phyloP scores from a whole-genome alignment of 164 flowering plant genomes.

The Buxus sempervirens region DNA sequence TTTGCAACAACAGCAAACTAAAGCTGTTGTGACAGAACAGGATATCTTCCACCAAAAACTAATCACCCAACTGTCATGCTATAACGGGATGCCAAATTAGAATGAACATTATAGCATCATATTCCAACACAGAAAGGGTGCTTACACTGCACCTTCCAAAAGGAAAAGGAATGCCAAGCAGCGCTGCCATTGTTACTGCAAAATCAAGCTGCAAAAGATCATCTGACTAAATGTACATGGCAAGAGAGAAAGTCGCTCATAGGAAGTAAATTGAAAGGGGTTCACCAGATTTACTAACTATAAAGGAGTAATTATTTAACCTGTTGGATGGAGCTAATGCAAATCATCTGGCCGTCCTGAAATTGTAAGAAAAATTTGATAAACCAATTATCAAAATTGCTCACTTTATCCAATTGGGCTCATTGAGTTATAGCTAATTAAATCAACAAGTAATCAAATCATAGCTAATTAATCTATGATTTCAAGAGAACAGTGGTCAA shows the following conservation, averaged over 20 bases:
- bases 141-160: conserved; percentile 95
- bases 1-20: too few species aligned
- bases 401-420: neutral
- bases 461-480: neutral
- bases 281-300: neutral
- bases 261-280: conserved; percentile 1
- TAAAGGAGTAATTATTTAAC: conserved; percentile 27
- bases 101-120: neutral
- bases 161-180: conserved; percentile 94
- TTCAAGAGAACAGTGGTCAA: conserved; percentile 18
- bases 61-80: neutral
- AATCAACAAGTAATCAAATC: neutral
- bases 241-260: neutral
- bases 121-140: conserved; percentile 21
- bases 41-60: too few species aligned
- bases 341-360: conserved; percentile 59
- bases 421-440: too few species aligned
- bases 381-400: neutral
- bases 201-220: conserved; percentile 83
- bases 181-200: conserved; percentile 81
- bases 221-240: neutral
- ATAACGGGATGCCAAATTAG: neutral
- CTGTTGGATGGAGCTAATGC: conserved; percentile 76
- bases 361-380: conserved; percentile 1
- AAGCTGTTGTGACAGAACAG: too few species aligned